Evolutionary conservation across 805 yeast genomes (phyloP), one percentile per base, ranked within the genome.

Genomic region (Saccharomycopsis sp.): DNA sequence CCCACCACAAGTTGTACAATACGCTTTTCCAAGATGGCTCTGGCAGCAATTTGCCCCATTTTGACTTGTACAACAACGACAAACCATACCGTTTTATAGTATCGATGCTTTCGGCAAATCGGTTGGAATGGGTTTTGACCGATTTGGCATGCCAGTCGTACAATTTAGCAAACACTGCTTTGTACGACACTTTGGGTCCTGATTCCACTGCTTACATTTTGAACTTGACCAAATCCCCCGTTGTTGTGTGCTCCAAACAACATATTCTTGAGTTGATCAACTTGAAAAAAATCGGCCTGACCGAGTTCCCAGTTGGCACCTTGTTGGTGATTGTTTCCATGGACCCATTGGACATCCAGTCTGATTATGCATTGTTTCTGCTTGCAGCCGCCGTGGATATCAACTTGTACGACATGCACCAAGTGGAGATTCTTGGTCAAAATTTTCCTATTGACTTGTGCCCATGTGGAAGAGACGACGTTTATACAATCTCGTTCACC

Each of bases 121-220:
- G 75, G 36, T 64, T 71, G 6, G 84, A 81, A 58, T 82, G 92
- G 92, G 65, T 69, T 23, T 55, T 80, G 15, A 58, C 81, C 21
- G 92, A 82, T 59, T 57, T 80, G 51, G 87, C 86, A 0, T 74
- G 82, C 52, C 69, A 67, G 33, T 67, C 75, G 5, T 78, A 73
- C 60, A 68, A 69, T 56, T 68, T 64, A 30, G 56, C 73, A n/a
- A 66, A 68, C 44, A 74, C 77, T 8, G 69, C 77, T 4, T 54
- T 74, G 17, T 74, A 74, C 51, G 79, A 75, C 45, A 72, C 79
- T 6, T 54, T 74, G 43, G 80, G 80, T 3, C 67, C 77, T 1
- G 68, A 67, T 31, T 69, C 89, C 3, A 69, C 85, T 2, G 70
- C 68, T 45, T 78, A 77, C 53, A 80, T 81, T 52, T 60, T 81